Base-by-base conservation (phyloP, 805 yeast genomes). In the Candida oleophila region DNA sequence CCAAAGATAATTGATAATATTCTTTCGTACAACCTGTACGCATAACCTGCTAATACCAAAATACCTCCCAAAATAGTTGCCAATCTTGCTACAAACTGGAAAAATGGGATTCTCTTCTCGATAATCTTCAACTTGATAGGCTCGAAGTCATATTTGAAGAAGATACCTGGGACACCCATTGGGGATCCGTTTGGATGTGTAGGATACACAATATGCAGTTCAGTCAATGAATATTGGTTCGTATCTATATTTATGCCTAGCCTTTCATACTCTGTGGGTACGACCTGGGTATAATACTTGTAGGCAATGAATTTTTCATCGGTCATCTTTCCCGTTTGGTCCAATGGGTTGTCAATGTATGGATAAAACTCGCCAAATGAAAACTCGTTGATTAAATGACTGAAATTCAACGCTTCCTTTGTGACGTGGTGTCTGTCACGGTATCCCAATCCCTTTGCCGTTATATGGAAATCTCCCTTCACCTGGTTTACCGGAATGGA, bases 291-390 rank as follows among this genome's bases (percentile, higher is more conserved):
- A 54, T 74, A 80, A 64, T 94, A 94, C 44, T 79, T 79, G 65
- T 72, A 88, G 1, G 74, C 64, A 48, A 77, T 82, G 16, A 72
- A 49, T 19, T 74, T 69, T 2, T 77, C 72, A 0, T 71, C 69
- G 1, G 89, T 76, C 15, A 65, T 61, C 53, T 83, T 80, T 0
- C 81, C 85, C 0, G 92, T 84, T 41, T 74, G 74, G 63, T 94
- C 98, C 52, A 94, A 74, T n/a, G 97, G 96, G 60, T 92, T 92
- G 55, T 85, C 77, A 51, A 91, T 74, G 55, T 79, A 85, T 2
- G 99, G 97, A 59, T 82, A 90, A 64, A 86, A 90, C 33, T 82
- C 88, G 12, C 99, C 99, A 66, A 84, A 92, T 9, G 97, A 89
- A 51, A 90, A 80, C 64, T 92, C 98, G 49, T 80, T 80, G 49